phyloP scores from a whole-genome alignment of 2,329 filamentous ascomycete species.

The Diplocarpon rosae region DNA sequence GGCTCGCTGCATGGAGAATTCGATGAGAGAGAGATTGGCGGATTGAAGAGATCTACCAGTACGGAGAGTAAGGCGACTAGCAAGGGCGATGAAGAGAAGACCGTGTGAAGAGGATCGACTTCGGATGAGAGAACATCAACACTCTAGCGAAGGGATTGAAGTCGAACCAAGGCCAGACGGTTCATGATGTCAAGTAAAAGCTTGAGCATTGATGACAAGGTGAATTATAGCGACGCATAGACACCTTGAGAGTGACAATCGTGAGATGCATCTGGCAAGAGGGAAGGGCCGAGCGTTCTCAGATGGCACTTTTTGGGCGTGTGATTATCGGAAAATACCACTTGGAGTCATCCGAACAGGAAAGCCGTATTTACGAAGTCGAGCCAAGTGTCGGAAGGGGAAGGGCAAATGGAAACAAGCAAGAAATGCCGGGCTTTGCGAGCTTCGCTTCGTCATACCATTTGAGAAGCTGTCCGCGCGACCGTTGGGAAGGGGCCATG shows the following conservation, averaged over 20 bases:
- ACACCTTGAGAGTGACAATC: background rate
- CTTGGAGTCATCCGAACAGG: background rate
- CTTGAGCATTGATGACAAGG: background rate
- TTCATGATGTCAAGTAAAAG: background rate
- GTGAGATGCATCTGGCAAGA: background rate
- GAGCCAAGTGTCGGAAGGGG: background rate
- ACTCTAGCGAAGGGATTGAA: too few species aligned
- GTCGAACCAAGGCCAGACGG: too few species aligned
- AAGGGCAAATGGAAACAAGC: background rate
- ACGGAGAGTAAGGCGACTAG: slow-evolving; percentile 13
- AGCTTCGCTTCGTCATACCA: too few species aligned
- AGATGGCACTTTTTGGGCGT: background rate
- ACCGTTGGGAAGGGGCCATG: too few species aligned
- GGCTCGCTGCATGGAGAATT: background rate
- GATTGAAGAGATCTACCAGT: slow-evolving; percentile 14
- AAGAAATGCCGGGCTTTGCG: background rate
- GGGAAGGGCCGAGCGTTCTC: too few species aligned
- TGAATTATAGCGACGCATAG: slow-evolving; percentile 1
- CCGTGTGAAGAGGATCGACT: slow-evolving; percentile 6
- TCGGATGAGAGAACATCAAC: too few species aligned
- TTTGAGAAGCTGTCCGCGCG: too few species aligned
- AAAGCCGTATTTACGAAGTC: background rate
- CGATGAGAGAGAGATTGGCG: background rate
- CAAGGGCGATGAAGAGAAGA: slow-evolving; percentile 20
- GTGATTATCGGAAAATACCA: background rate